Conservation (phyloP, 768 basidiomycete genomes). For the Pleurotus eryngii region DNA sequence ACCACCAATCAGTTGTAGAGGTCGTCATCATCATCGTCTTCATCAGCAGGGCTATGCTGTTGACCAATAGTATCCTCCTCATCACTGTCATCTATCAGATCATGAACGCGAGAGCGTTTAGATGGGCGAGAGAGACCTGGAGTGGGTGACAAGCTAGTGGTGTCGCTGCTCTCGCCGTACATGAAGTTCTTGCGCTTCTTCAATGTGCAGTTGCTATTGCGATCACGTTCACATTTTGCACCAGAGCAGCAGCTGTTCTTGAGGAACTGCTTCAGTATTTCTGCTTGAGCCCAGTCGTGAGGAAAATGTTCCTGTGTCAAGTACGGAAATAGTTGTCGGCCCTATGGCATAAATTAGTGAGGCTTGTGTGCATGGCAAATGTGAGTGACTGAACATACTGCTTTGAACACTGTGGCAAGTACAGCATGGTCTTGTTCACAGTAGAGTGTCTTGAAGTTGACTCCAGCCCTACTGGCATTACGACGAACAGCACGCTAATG, state of each 20-base stretch:
- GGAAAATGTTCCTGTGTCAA: not conserved
- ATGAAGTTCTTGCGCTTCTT: too few relatives aligned
- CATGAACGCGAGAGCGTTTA: too few relatives aligned
- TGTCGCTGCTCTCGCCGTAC: too few relatives aligned
- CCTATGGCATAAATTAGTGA: not conserved
- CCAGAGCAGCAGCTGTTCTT: not conserved
- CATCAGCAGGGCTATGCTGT: too few relatives aligned
- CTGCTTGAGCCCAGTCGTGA: slow-evolving; percentile 7
- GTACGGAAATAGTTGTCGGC: slow-evolving; percentile 3
- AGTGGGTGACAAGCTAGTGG: too few relatives aligned
- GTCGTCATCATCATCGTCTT: too few relatives aligned
- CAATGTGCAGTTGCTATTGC: too few relatives aligned
- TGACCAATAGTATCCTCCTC: too few relatives aligned
- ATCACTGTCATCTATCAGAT: too few relatives aligned
- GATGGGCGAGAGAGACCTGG: too few relatives aligned
- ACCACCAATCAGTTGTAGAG: too few relatives aligned
- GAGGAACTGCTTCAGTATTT: slow-evolving; percentile 8
- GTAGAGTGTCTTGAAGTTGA: not conserved
- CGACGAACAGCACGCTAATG: not conserved
- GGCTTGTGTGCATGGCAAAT: not conserved
- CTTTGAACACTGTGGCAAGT: not conserved
- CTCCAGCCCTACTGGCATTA: not conserved
- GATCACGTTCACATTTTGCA: too few relatives aligned
- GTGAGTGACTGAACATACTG: not conserved
- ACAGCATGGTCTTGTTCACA: not conserved